Evolutionary conservation across 768 basidiomycete genomes (phyloP), one percentile per base, ranked within the genome.

Genomic region (Naganishia onofrii): DNA sequence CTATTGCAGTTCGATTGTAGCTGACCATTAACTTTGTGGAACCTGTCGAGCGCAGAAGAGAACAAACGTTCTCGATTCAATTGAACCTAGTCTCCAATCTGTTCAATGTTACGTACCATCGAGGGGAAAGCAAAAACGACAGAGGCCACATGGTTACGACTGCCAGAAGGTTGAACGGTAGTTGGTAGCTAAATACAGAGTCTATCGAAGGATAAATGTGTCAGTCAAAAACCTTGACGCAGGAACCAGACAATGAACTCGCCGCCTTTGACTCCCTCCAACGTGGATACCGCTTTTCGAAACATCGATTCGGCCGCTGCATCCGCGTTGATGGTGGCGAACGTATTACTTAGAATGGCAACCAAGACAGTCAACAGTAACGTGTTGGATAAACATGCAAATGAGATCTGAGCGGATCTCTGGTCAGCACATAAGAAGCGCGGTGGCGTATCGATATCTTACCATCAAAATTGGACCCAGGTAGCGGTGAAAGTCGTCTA

Each of bases 281-380:
- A 88, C 0, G 94, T 97, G 1, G 89, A 88, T 1, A 97, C 95
- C 0, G 94, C 93, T 77, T 89, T 89, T 57, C 95, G 85, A 79
- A 95, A 97, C 93, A 96, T 93, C 1, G 90, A 91, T 84, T 96
- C 93, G 0, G 93, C 93, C 0, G 87, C 88, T 34, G 95, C 96
- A 80, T 97, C 93, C 74, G 91, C 89, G 72, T 89, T 94, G 75
- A 98, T 92, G 8, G 86, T 90, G 0, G 94, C 88, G 79, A 99
- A 99, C 0, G 96, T 97, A 77, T 97, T 92, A 7, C 92, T 92
- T 29, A 99, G 83, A 58, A 98, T 97, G 5, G 79, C 77, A 48
- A 83, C 73, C 8, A 80, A 75, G 4, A 76, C 75, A 12, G 96
- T 98, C 48, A 98, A 84, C 12, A 99, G 85, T 38, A 96, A 82